Base-by-base conservation (phyloP, 2,329 filamentous ascomycete genomes). In the Ceratocystis eucalypticola region DNA sequence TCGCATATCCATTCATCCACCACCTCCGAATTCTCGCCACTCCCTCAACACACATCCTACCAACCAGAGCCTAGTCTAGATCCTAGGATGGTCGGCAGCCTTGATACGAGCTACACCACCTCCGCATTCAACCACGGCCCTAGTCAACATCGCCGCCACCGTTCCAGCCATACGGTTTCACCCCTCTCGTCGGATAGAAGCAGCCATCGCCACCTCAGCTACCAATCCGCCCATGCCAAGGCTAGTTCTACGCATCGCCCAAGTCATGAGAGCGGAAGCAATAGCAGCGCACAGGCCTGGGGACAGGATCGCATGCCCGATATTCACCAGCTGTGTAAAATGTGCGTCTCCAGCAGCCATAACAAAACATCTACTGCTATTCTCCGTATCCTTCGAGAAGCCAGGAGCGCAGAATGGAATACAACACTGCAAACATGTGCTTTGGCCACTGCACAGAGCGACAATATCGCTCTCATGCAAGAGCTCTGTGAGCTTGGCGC, bases 331-430 rank as follows among this genome's bases (percentile, higher is more conserved):
- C 66, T 70, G 10, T 63, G 69, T 17, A 53, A 48, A 20, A 61
- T 70, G 12, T 69, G 70, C 65, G 63, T 61, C 22, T 65, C 62
- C 30, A 67, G 69, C 33, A 65, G 61, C 48, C 65, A 69, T 0
- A 70, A 69, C 44, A 69, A 70, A 44, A 63, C 62, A 46, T 67
- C 67, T 30, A 65, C 68, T 2, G 63, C 67, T 6, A 67, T 68
- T 30, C 57, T 70, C 10, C 57, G 41, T 4, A 22, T 22, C 2
- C 55, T 62, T 33, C 28, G 44, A 2, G 7, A 22, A 1, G 7
- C 17, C 5, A n/a, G 28, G 10, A 22, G n/a, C n/a, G 62, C 30
- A 7, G 33, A 59, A 15, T 64, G 50, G 65, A 15, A 55, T 7
- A 28, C n/a, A 3, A 53, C 50, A n/a, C 41, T 67, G 1, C 45